phyloP scores from a whole-genome alignment of 2,329 filamentous ascomycete genomes.

The Penicillium palitans region DNA sequence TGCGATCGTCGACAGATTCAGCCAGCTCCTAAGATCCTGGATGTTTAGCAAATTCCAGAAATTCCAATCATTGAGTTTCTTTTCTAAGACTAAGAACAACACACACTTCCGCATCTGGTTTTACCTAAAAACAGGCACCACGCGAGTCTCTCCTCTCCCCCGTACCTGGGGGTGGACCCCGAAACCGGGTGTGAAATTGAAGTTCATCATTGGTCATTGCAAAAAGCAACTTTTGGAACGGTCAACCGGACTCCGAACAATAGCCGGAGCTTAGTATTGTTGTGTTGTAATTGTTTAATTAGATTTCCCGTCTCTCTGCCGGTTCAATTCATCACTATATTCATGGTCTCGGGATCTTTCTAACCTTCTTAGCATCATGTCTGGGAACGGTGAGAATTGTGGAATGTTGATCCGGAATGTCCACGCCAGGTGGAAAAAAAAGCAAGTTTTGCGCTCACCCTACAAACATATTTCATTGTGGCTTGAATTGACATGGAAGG shows the following conservation, averaged over 20 bases:
- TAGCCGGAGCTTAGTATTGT: conserved; percentile 16
- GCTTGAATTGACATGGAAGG: neutral
- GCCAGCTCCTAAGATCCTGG: neutral
- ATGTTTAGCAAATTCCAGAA: neutral
- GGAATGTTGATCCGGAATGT: conserved; percentile 11
- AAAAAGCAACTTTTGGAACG: neutral
- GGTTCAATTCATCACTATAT: neutral
- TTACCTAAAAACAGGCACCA: conserved; percentile 15
- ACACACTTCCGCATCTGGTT: conserved; percentile 8
- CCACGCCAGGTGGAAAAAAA: neutral
- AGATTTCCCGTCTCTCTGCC: neutral
- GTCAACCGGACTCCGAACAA: conserved; percentile 10
- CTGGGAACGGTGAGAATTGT: conserved; percentile 1
- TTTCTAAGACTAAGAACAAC: neutral
- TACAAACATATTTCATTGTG: neutral
- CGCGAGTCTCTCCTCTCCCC: neutral
- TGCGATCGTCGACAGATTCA: conserved; percentile 2
- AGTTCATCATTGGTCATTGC: neutral
- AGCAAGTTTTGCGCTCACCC: neutral
- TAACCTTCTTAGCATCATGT: neutral
- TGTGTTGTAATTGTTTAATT: neutral
- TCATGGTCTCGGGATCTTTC: neutral
- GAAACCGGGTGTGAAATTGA: neutral
- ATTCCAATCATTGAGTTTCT: neutral
- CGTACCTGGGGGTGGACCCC: neutral